These are phyloP conservation scores for Colletotrichum tanaceti DNA, from an alignment of 2,329 filamentous ascomycete species.

Conservation along the genomic window DNA sequence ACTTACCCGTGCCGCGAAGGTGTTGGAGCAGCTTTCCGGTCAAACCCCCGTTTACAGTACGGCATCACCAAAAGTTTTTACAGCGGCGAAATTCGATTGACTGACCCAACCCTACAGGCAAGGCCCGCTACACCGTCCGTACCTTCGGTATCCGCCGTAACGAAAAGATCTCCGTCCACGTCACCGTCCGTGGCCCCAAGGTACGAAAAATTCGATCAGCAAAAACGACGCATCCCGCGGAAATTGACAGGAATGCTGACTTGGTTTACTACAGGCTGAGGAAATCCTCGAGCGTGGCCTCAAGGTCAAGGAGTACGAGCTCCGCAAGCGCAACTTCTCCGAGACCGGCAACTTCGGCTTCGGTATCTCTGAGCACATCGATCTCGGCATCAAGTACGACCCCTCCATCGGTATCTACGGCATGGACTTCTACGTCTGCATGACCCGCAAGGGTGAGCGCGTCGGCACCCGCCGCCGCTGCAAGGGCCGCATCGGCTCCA, in stretches of 20 bases:
- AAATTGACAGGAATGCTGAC: not conserved
- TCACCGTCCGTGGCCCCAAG: conserved; percentile 97
- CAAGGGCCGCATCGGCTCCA: conserved; percentile 86
- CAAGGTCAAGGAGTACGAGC: conserved; percentile 99
- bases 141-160: conserved; percentile 99
- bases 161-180: conserved; percentile 99
- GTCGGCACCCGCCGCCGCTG: conserved; percentile 93
- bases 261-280: conserved; percentile 74
- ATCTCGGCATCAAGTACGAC: conserved; percentile 99
- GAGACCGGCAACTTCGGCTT: conserved; percentile 99
- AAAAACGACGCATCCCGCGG: not conserved
- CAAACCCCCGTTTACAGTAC: conserved; percentile 99
- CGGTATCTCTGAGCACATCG: conserved; percentile 99
- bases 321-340: conserved; percentile 99
- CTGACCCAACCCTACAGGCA: conserved; percentile 69
- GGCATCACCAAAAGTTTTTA: conserved; percentile 48
- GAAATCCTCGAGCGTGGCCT: conserved; percentile 99
- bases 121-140: conserved; percentile 99
- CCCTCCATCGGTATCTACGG: conserved; percentile 98
- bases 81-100: conserved; percentile 29
- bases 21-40: conserved; percentile 99
- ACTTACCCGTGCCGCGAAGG: conserved; percentile 99
- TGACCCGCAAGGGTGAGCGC: conserved; percentile 99
- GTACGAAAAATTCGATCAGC: conserved; percentile 46
- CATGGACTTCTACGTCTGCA: conserved; percentile 99